A percentile compares a stretch with the other conserved stretches of the same genome.
These are phyloP conservation scores for Mrakia blollopis DNA, from an alignment of 768 basidiomycete genomes.

Conservation along the genomic window DNA sequence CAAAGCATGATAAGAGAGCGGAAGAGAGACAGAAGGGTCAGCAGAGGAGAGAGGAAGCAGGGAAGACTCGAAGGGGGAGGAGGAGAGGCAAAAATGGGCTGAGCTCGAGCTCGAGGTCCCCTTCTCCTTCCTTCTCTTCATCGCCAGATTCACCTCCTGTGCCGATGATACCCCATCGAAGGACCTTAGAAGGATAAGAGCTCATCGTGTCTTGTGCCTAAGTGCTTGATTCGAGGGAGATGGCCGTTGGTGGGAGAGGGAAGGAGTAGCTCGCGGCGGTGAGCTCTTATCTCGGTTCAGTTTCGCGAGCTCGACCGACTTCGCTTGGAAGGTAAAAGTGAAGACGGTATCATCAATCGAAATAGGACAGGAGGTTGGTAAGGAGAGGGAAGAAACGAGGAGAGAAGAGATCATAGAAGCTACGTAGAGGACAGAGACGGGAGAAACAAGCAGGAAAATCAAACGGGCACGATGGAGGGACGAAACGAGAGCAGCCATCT, in stretches of 20 bases:
- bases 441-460: neutral
- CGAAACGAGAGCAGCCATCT: neutral
- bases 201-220: neutral
- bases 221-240: too few species aligned
- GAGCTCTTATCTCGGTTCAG: neutral
- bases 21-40: neutral
- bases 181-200: neutral
- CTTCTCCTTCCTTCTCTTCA: neutral
- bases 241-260: neutral
- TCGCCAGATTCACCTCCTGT: slow-evolving; percentile 45
- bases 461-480: too few species aligned
- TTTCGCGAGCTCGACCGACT: neutral
- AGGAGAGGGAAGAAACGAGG: neutral
- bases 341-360: neutral
- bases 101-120: too few species aligned
- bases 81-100: neutral
- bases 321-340: neutral
- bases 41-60: neutral
- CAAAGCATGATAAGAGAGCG: neutral
- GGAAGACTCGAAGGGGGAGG: too few species aligned
- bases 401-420: neutral
- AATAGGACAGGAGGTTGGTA: neutral
- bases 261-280: too few species aligned
- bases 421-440: neutral
- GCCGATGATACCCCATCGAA: slow-evolving; percentile 82